A percentile compares a stretch with the other conserved stretches of the same genome.
Conservation (phyloP, 1,139 yeast genomes). For the Yamadazyma kanchanaburiensis region DNA sequence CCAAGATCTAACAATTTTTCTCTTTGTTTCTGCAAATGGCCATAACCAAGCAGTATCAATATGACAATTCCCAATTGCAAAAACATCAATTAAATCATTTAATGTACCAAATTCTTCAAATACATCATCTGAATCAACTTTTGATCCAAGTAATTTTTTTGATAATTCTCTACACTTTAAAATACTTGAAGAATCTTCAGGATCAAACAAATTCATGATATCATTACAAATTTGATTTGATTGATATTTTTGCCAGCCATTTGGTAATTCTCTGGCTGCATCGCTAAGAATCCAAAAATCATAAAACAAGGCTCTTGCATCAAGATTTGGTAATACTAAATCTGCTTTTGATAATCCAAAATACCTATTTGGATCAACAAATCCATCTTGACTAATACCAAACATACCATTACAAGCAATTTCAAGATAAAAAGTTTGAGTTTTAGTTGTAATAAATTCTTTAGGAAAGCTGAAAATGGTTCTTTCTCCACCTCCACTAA, state of each 20-base stretch:
- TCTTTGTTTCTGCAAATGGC: slow-evolving; percentile 95
- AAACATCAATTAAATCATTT: slow-evolving; percentile 47
- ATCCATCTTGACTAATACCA: slow-evolving; percentile 68
- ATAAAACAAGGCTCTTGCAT: slow-evolving; percentile 71
- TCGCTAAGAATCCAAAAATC: slow-evolving; percentile 91
- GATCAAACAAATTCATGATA: slow-evolving; percentile 81
- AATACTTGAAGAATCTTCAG: slow-evolving; percentile 46
- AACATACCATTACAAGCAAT: slow-evolving; percentile 95
- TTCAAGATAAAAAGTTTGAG: slow-evolving; percentile 67
- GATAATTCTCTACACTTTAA: slow-evolving; percentile 67
- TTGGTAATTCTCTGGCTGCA: slow-evolving; percentile 82
- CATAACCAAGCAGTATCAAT: slow-evolving; percentile 98
- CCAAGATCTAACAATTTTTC: slow-evolving; percentile 94
- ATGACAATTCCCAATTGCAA: slow-evolving; percentile 91
- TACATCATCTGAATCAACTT: slow-evolving; percentile 64
- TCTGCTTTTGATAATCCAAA: slow-evolving; percentile 71
- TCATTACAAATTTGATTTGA: slow-evolving; percentile 75
- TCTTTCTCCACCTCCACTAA: slow-evolving; percentile 84
- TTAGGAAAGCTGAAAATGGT: slow-evolving; percentile 68
- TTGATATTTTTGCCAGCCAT: slow-evolving; percentile 71
- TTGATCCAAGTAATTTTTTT: slow-evolving; percentile 56
- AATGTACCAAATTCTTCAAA: slow-evolving; percentile 26
- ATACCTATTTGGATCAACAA: slow-evolving; percentile 63
- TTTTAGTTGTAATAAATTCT: slow-evolving; percentile 37
- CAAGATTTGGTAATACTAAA: slow-evolving; percentile 73